Conservation (phyloP, 1,284 basidiomycete species). For the Tilletia indica region DNA sequence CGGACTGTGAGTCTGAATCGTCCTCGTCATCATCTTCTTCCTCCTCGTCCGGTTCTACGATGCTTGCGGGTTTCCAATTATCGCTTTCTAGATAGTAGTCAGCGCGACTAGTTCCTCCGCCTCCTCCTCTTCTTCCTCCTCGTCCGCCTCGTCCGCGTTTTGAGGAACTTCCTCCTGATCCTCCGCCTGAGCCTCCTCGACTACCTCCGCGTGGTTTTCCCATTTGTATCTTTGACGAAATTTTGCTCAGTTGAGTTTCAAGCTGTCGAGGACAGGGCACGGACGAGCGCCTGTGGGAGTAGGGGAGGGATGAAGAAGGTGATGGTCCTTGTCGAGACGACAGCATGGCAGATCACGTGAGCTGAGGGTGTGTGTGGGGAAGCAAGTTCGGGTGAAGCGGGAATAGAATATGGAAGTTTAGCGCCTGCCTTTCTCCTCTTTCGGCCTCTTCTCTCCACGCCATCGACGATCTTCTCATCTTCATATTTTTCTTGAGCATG, state of each 20-base stretch:
- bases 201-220: conserved; percentile 23
- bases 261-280: too few species aligned
- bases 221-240: background rate
- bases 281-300: too few species aligned
- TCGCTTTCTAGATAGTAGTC: conserved; percentile 20
- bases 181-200: conserved; percentile 6
- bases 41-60: conserved; percentile 28
- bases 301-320: too few species aligned
- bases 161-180: conserved; percentile 9
- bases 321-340: too few species aligned
- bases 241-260: background rate
- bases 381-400: background rate
- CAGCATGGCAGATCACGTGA: too few species aligned
- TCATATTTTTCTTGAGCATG: background rate
- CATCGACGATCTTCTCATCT: background rate
- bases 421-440: background rate
- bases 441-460: background rate
- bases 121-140: conserved; percentile 21
- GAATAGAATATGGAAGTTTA: background rate
- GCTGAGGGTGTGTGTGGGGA: background rate
- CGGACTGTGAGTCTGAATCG: too few species aligned
- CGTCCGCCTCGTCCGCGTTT: conserved; percentile 26
- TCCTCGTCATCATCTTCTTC: conserved; percentile 20
- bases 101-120: conserved; percentile 29
- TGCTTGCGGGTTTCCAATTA: conserved; percentile 33